A percentile compares a stretch with the other conserved stretches of the same genome.
Conservation (phyloP, 441 rosid genomes). For the Pelargonium australe region DNA sequence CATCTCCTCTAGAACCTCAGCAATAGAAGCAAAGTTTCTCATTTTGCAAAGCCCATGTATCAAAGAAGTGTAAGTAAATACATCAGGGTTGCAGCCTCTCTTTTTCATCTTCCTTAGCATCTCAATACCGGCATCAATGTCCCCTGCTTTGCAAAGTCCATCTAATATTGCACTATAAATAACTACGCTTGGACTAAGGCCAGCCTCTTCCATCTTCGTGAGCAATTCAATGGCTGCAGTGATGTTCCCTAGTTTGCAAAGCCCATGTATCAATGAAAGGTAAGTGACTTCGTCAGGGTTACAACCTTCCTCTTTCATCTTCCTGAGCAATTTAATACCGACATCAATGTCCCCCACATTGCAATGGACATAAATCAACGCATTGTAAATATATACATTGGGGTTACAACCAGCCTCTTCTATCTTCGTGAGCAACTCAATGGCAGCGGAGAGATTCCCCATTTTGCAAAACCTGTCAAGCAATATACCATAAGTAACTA, state of each 20-base stretch:
- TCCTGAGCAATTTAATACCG: conserved; percentile 10
- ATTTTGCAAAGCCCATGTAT: background rate
- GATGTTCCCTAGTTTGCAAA: background rate
- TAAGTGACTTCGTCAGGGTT: background rate
- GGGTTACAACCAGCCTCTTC: conserved; percentile 9
- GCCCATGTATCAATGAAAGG: background rate
- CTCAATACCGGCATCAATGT: background rate
- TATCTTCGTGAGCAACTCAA: conserved; percentile 9
- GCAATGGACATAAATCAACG: conserved; percentile 12
- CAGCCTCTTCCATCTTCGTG: background rate
- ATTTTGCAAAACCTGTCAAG: background rate
- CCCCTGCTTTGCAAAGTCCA: background rate
- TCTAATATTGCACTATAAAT: background rate
- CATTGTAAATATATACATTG: conserved; percentile 3
- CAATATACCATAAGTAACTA: background rate
- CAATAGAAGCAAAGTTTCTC: background rate
- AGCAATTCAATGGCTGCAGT: background rate
- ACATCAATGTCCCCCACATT: conserved; percentile 5
- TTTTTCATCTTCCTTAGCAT: background rate
- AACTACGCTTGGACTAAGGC: background rate
- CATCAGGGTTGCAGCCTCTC: background rate
- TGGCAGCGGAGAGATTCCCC: background rate
- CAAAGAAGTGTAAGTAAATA: background rate
- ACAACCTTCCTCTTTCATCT: conserved; percentile 12
- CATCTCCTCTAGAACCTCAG: too few species aligned